Percentiles rank a stretch among this genome's conserved stretches.
These are phyloP conservation scores for Metschnikowia gelsemii DNA, from an alignment of 805 yeast species.

Conservation along the genomic window DNA sequence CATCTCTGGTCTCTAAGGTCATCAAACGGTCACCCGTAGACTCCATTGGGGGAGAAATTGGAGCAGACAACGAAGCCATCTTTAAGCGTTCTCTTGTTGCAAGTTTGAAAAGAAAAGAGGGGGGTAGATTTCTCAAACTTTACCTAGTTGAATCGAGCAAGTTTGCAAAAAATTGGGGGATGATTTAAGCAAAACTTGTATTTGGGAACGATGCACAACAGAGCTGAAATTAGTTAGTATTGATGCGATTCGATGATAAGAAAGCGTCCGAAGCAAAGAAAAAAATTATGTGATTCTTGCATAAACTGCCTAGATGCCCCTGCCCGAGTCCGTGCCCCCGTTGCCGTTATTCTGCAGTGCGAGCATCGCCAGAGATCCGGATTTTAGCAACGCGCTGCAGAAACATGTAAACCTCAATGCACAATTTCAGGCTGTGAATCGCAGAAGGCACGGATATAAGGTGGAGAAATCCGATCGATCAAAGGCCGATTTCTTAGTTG, in stretches of 20 bases:
- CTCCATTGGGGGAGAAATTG: slow-evolving; percentile 89
- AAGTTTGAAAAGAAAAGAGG: slow-evolving; percentile 8
- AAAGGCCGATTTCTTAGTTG: not conserved
- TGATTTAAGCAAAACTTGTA: slow-evolving; percentile 12
- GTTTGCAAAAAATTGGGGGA: slow-evolving; percentile 13
- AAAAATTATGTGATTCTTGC: no score
- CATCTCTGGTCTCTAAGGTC: slow-evolving; percentile 87
- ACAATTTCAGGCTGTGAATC: no score
- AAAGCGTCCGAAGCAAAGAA: slow-evolving; percentile 1
- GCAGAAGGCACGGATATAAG: not conserved
- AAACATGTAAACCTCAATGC: no score
- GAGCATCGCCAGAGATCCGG: not conserved
- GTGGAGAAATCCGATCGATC: not conserved
- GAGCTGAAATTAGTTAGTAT: slow-evolving; percentile 14
- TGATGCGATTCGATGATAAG: slow-evolving; percentile 9
- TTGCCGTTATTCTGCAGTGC: not conserved
- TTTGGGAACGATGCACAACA: slow-evolving; percentile 9
- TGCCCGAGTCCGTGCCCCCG: not conserved
- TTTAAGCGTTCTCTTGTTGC: slow-evolving; percentile 13
- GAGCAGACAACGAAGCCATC: slow-evolving; percentile 59
- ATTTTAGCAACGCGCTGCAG: no score
- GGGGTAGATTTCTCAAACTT: slow-evolving; percentile 3
- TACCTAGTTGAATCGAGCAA: slow-evolving; percentile 8
- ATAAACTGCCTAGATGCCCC: no score
- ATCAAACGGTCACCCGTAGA: slow-evolving; percentile 77